Percentiles rank a stretch among this genome's conserved stretches.
Evolutionary conservation across 2,329 filamentous ascomycete genomes (phyloP).

Genomic region (Claviceps pusilla): DNA sequence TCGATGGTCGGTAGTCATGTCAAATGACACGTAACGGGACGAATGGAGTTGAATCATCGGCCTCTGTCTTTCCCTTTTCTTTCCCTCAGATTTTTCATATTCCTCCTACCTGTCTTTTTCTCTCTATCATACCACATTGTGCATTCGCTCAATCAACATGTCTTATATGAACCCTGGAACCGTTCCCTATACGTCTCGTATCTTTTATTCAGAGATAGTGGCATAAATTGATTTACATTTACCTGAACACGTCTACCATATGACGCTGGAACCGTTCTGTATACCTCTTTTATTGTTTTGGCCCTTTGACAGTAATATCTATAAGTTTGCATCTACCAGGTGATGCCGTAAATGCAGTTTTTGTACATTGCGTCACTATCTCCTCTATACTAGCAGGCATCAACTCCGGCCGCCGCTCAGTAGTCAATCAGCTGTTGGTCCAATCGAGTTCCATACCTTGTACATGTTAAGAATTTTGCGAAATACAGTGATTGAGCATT

Average conservation of each 20-base stretch:
- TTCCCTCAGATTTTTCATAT: neutral
- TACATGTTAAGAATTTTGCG: no score
- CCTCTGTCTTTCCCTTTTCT: neutral
- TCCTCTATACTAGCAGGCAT: no score
- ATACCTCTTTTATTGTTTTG: no score
- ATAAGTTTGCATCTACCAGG: neutral
- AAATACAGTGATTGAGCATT: no score
- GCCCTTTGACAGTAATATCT: neutral
- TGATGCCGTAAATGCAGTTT: neutral
- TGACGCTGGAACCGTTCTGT: no score
- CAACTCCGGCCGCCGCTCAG: no score
- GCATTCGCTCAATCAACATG: no score
- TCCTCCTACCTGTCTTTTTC: neutral
- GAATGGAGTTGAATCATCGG: neutral
- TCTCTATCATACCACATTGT: neutral
- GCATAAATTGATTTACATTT: neutral
- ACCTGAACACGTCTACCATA: no score
- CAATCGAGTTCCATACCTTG: no score
- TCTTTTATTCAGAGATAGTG: neutral
- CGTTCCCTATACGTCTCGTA: neutral
- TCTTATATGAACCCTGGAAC: neutral
- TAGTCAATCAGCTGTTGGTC: no score
- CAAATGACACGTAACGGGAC: neutral
- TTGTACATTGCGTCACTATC: no score
- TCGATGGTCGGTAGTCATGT: neutral